Conservation (phyloP, 768 basidiomycete genomes). For the Mycena galopus region DNA sequence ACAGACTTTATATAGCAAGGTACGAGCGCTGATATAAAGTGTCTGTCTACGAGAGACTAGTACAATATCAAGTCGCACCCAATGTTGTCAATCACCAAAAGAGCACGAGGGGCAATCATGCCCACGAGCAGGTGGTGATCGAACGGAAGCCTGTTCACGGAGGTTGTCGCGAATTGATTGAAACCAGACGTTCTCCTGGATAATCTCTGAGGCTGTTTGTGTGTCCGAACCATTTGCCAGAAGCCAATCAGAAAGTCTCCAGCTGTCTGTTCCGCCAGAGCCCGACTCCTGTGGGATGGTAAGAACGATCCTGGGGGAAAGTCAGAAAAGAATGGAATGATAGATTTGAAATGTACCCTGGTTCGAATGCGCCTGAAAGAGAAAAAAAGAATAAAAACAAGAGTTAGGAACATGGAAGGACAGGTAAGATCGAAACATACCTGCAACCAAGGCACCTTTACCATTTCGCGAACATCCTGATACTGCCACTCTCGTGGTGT, state of each 20-base stretch:
- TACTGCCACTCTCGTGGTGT: conserved; percentile 63
- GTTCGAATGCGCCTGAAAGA: conserved; percentile 61
- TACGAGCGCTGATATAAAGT: too few relatives aligned
- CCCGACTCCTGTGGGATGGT: conserved; percentile 76
- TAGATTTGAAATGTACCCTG: too few relatives aligned
- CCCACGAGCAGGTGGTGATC: conserved; percentile 72
- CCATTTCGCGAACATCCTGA: conserved; percentile 74
- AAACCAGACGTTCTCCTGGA: conserved; percentile 76
- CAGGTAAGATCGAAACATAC: conserved; percentile 40
- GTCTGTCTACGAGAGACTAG: too few relatives aligned
- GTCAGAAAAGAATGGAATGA: too few relatives aligned
- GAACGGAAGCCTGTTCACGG: conserved; percentile 61
- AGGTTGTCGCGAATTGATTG: conserved; percentile 57
- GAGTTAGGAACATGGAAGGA: too few relatives aligned
- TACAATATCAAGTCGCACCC: conserved; percentile 53
- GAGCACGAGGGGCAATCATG: conserved; percentile 66
- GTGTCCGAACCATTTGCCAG: conserved; percentile 55
- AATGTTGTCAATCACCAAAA: conserved; percentile 69
- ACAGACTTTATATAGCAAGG: too few relatives aligned
- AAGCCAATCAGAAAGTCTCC: conserved; percentile 69
- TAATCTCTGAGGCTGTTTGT: conserved; percentile 70
- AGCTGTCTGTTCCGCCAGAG: conserved; percentile 70
- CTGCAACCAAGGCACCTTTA: conserved; percentile 71
- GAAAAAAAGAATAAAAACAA: background rate
- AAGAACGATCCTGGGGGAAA: conserved; percentile 67